phyloP scores from a whole-genome alignment of 306 rosid species.

The Hylodesmum podocarpum region DNA sequence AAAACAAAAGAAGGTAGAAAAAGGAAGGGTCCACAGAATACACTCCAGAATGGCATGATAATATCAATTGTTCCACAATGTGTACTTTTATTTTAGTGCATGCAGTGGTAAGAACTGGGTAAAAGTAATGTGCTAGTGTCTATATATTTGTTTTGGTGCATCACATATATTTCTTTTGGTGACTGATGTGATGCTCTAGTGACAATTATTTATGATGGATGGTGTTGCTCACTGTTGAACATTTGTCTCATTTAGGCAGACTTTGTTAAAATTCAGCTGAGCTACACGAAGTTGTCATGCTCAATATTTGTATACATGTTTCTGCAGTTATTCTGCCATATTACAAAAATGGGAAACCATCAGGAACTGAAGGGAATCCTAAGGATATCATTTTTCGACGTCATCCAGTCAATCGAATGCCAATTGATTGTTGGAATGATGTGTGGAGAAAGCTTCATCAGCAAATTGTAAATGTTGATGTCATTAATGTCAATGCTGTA shows the following conservation, averaged over 20 bases:
- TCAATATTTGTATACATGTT: conserved; percentile 26
- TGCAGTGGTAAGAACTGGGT: not conserved
- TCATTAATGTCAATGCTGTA: conserved; percentile 70
- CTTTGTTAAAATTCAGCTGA: not conserved
- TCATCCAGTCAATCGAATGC: conserved; percentile 83
- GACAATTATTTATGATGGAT: not conserved
- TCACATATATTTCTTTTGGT: not conserved
- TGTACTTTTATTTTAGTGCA: not conserved
- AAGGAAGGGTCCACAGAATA: not conserved
- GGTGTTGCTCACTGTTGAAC: not conserved
- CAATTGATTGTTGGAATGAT: conserved; percentile 95
- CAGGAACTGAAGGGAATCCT: conserved; percentile 47
- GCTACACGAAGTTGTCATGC: conserved; percentile 7
- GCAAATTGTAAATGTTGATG: conserved; percentile 88
- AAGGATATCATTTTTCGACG: conserved; percentile 82
- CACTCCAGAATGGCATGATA: not conserved
- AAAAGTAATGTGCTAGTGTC: not conserved
- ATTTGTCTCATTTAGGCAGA: not conserved
- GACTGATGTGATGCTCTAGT: not conserved
- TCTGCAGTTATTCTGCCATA: conserved; percentile 87
- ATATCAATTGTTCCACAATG: not conserved
- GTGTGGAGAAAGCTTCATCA: conserved; percentile 95
- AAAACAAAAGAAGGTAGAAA: not conserved
- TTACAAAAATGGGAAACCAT: conserved; percentile 57
- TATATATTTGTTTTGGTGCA: not conserved